phyloP scores from a whole-genome alignment of 352 stramenopile species.

The Globisporangium apiculatum region DNA sequence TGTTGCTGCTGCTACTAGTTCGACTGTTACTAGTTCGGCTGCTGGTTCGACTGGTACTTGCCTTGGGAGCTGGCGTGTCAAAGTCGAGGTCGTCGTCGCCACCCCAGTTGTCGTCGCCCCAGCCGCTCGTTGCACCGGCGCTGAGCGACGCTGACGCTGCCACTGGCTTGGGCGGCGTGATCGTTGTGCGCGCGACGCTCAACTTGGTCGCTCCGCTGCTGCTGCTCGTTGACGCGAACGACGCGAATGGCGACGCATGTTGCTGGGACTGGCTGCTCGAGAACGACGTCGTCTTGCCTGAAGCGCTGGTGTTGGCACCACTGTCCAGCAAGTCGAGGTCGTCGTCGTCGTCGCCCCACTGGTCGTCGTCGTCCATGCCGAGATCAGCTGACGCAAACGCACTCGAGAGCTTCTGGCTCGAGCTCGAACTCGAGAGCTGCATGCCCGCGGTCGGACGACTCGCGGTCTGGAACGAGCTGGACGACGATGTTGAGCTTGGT shows the following conservation, averaged over 20 bases:
- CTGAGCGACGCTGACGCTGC: constrained; percentile 16
- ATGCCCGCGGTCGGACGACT: constrained; percentile 4
- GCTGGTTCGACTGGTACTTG: not conserved
- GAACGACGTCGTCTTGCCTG: constrained; percentile 21
- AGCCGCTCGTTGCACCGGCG: constrained; percentile 24
- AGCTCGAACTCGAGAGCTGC: constrained; percentile 11
- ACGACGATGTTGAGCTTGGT: constrained; percentile 16
- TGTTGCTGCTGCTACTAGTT: not conserved
- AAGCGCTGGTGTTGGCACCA: constrained; percentile 7
- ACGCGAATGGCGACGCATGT: constrained; percentile 7
- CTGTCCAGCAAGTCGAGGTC: constrained; percentile 36
- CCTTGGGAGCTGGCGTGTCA: constrained; percentile 5
- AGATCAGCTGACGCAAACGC: constrained; percentile 41
- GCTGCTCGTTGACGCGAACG: constrained; percentile 14
- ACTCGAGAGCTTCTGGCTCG: constrained; percentile 17
- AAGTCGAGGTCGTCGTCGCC: constrained; percentile 42
- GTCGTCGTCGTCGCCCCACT: constrained; percentile 56
- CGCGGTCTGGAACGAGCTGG: not conserved
- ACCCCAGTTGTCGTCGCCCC: constrained; percentile 68
- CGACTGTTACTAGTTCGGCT: not conserved
- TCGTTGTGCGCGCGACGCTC: constrained; percentile 26
- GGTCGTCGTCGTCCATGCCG: constrained; percentile 40
- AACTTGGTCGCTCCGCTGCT: constrained; percentile 36
- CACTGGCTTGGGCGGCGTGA: constrained; percentile 12
- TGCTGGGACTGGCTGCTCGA: constrained; percentile 5